Evolutionary conservation across 2,329 filamentous ascomycete species (phyloP).

Genomic region (Epichloe elymi): DNA sequence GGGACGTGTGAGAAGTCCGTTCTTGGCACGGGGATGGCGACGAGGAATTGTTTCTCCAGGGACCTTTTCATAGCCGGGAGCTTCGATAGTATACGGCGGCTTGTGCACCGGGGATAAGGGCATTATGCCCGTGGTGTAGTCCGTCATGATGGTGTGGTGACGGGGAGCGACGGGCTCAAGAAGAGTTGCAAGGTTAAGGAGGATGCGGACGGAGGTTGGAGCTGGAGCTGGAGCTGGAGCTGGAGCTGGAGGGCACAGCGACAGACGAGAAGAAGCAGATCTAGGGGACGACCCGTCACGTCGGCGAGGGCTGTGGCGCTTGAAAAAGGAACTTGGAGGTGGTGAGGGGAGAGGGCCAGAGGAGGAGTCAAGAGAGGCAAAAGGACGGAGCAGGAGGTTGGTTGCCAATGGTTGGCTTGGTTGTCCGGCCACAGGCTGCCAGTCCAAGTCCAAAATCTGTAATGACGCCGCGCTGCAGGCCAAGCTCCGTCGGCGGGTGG

Average conservation of each 20-base stretch:
- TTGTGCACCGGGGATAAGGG: conserved; percentile 49
- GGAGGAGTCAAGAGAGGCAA: neutral
- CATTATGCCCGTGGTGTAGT: conserved; percentile 31
- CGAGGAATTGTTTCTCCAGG: conserved; percentile 77
- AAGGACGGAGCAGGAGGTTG: neutral
- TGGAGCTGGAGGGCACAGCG: neutral
- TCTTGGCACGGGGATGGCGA: conserved; percentile 56
- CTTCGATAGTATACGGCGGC: conserved; percentile 64
- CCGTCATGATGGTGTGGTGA: conserved; percentile 6
- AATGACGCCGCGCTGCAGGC: neutral
- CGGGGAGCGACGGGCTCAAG: neutral
- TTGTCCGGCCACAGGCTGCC: neutral
- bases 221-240: neutral
- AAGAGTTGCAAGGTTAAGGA: neutral
- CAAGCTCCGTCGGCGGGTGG: neutral
- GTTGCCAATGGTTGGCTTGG: neutral
- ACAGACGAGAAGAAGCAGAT: neutral
- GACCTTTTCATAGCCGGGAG: conserved; percentile 51
- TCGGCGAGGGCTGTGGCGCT: neutral
- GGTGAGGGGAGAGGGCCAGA: neutral
- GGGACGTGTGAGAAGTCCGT: conserved; percentile 54
- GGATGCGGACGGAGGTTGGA: neutral
- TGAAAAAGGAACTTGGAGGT: neutral
- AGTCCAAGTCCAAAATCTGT: neutral
- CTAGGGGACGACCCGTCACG: neutral